Conservation (phyloP, 495 filamentous ascomycete genomes). For the Penicillium riverlandense region DNA sequence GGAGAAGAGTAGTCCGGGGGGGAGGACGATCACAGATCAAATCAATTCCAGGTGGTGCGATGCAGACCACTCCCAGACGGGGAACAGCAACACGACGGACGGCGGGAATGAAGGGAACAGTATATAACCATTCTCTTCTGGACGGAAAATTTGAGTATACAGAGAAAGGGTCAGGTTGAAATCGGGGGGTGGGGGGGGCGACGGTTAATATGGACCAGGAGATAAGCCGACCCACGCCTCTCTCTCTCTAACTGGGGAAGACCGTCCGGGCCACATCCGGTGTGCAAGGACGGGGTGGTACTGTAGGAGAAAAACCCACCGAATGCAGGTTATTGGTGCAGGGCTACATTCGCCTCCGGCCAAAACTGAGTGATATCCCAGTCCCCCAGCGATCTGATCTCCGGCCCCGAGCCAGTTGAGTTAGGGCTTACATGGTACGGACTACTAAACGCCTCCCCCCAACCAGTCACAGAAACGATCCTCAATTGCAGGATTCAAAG, state of each 20-base stretch:
- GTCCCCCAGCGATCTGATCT: too few species aligned
- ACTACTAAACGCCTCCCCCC: too few species aligned
- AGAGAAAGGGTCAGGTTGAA: background rate
- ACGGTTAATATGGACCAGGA: background rate
- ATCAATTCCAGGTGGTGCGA: slow-evolving; percentile 13
- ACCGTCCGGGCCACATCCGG: background rate
- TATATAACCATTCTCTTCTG: slow-evolving; percentile 13
- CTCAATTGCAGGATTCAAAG: too few species aligned
- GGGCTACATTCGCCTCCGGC: too few species aligned
- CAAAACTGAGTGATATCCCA: too few species aligned
- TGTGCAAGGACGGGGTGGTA: background rate
- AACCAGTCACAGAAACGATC: too few species aligned
- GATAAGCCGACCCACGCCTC: background rate
- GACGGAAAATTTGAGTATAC: background rate
- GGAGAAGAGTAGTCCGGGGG: background rate
- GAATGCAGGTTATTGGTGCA: too few species aligned
- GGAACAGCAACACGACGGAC: slow-evolving; percentile 31
- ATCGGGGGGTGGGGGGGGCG: background rate
- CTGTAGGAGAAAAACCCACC: too few species aligned
- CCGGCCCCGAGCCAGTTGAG: too few species aligned
- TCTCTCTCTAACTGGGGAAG: background rate
- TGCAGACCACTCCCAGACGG: slow-evolving; percentile 27
- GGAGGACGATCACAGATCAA: slow-evolving; percentile 2
- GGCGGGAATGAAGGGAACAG: slow-evolving; percentile 1
- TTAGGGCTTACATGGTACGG: too few species aligned